Percentiles rank a stretch among this genome's conserved stretches.
Evolutionary conservation across 495 filamentous ascomycete genomes (phyloP).

Genomic region (Glutinoglossum americanum): DNA sequence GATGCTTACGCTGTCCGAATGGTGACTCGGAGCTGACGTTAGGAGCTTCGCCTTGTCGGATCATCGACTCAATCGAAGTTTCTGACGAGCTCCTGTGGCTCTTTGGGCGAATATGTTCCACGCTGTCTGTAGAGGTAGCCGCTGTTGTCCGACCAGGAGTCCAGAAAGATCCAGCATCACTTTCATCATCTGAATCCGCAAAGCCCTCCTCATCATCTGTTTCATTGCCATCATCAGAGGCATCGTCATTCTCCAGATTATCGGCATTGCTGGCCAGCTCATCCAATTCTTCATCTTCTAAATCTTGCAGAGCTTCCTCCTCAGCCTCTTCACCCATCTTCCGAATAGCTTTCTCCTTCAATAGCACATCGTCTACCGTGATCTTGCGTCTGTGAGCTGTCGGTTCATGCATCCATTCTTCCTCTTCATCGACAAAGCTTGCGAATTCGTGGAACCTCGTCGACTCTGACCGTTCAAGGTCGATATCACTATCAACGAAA

Average conservation of each 20-base stretch:
- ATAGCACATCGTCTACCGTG: conserved; percentile 72
- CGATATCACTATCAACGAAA: conserved; percentile 23
- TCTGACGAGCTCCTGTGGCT: conserved; percentile 31
- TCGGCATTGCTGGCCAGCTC: conserved; percentile 16
- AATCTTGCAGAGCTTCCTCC: conserved; percentile 57
- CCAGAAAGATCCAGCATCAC: conserved; percentile 61
- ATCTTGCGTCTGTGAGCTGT: conserved; percentile 41
- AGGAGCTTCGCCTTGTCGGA: conserved; percentile 14
- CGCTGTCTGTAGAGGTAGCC: conserved; percentile 27
- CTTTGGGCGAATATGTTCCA: conserved; percentile 25
- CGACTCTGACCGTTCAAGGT: conserved; percentile 41
- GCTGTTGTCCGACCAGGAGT: conserved; percentile 26
- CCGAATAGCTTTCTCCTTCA: conserved; percentile 75
- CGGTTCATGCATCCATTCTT: conserved; percentile 65
- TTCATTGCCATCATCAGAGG: conserved; percentile 56
- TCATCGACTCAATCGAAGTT: conserved; percentile 39
- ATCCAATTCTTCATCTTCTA: conserved; percentile 26
- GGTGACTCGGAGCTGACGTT: conserved; percentile 17
- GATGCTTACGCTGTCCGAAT: conserved; percentile 14
- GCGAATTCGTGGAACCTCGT: conserved; percentile 88
- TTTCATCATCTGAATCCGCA: conserved; percentile 69
- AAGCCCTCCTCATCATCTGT: conserved; percentile 95
- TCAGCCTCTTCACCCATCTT: conserved; percentile 78
- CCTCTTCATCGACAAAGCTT: conserved; percentile 54
- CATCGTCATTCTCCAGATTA: conserved; percentile 14